Percentiles rank a stretch among this genome's conserved stretches.
Conservation (phyloP, 2,329 filamentous ascomycete species). For the Aspergillus intermedius region DNA sequence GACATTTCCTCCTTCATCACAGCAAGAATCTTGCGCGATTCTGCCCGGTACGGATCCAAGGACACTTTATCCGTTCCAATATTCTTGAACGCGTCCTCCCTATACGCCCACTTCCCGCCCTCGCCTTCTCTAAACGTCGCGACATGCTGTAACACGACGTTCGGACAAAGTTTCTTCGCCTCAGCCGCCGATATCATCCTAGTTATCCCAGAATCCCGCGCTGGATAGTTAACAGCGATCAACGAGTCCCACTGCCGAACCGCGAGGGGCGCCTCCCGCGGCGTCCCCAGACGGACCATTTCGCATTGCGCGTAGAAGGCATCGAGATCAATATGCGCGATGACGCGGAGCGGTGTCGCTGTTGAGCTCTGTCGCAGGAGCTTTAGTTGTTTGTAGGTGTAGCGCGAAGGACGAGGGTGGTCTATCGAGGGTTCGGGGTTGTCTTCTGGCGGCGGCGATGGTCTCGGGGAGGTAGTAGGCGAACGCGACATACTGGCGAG, state of each 20-base stretch:
- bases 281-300: conserved; percentile 72
- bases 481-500: not conserved
- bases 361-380: conserved; percentile 66
- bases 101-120: conserved; percentile 77
- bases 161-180: conserved; percentile 78
- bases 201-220: conserved; percentile 70
- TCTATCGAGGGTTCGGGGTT: conserved; percentile 21
- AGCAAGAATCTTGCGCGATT: conserved; percentile 75
- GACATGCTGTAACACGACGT: conserved; percentile 82
- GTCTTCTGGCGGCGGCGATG: conserved; percentile 35
- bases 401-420: conserved; percentile 51
- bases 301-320: conserved; percentile 98
- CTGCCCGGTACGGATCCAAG: conserved; percentile 79
- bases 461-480: conserved; percentile 57
- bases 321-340: conserved; percentile 91
- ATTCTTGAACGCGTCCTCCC: conserved; percentile 68
- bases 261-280: conserved; percentile 72
- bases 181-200: conserved; percentile 73
- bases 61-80: conserved; percentile 90
- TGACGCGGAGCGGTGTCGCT: conserved; percentile 72
- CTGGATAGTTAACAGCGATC: conserved; percentile 94
- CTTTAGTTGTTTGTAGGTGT: conserved; percentile 76
- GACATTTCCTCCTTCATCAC: conserved; percentile 70
- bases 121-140: conserved; percentile 93
- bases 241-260: conserved; percentile 95